Percentiles rank a stretch among this genome's conserved stretches.
Evolutionary conservation across 2,329 filamentous ascomycete species (phyloP).

Genomic region (Penicillium palitans): DNA sequence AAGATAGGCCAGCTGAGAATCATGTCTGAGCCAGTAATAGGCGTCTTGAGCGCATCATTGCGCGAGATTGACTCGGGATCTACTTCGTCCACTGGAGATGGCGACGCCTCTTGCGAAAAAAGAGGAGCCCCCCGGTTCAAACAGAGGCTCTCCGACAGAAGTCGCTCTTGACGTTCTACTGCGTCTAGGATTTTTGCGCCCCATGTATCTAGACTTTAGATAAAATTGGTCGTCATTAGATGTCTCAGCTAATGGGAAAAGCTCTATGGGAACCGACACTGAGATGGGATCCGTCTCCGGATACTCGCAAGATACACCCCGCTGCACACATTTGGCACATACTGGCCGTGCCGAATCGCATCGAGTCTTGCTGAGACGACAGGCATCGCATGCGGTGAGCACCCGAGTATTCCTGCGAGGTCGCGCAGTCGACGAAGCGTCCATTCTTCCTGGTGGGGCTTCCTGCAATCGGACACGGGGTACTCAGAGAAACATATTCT

Average conservation of each 20-base stretch:
- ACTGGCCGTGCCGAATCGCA: conserved; percentile 28
- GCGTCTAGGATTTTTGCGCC: conserved; percentile 25
- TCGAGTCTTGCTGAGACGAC: conserved; percentile 29
- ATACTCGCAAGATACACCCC: conserved; percentile 27
- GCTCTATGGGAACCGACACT: conserved; percentile 21
- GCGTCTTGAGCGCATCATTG: conserved; percentile 28
- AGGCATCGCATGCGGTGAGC: conserved; percentile 28
- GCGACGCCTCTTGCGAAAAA: conserved; percentile 12
- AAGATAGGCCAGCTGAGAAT: conserved; percentile 30
- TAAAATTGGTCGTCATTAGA: conserved; percentile 13
- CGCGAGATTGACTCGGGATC: conserved; percentile 28
- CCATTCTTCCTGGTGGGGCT: conserved; percentile 13
- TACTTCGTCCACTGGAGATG: conserved; percentile 20
- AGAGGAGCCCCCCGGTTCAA: conserved; percentile 3
- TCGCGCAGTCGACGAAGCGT: conserved; percentile 13
- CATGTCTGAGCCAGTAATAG: conserved; percentile 30
- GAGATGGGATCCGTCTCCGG: conserved; percentile 27
- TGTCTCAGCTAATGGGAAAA: conserved; percentile 8
- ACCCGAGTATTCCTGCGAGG: conserved; percentile 28
- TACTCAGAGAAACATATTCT: background rate
- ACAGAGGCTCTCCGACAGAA: conserved; percentile 19
- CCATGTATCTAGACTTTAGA: conserved; percentile 26
- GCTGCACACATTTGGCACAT: conserved; percentile 28
- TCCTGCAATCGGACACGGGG: conserved; percentile 1
- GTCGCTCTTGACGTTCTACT: conserved; percentile 27